These are phyloP conservation scores for Mycocentrospora acerina DNA, from an alignment of 2,329 filamentous ascomycete species.

Conservation along the genomic window DNA sequence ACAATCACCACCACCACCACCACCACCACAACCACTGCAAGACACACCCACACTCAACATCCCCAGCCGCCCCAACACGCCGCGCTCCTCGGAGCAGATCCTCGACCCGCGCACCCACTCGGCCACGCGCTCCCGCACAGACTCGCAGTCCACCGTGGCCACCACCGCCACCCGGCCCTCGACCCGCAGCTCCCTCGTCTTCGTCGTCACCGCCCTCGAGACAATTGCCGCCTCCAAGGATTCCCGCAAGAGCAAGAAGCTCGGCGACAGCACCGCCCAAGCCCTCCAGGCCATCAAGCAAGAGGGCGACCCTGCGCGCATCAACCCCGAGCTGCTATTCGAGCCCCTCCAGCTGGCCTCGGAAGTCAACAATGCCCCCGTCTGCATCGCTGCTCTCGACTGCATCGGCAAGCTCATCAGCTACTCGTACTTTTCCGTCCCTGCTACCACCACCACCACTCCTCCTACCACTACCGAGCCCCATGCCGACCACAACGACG, in stretches of 20 bases:
- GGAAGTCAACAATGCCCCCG: slow-evolving; percentile 77
- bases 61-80: slow-evolving; percentile 29
- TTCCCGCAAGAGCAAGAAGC: slow-evolving; percentile 79
- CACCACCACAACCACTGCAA: not conserved
- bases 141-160: slow-evolving; percentile 58
- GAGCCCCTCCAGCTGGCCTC: slow-evolving; percentile 87
- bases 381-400: slow-evolving; percentile 89
- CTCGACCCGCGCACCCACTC: slow-evolving; percentile 35
- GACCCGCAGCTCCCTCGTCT: slow-evolving; percentile 90
- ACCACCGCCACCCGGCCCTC: slow-evolving; percentile 57
- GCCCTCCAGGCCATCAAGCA: slow-evolving; percentile 83
- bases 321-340: slow-evolving; percentile 90
- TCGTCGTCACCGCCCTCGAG: slow-evolving; percentile 91
- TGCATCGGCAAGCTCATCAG: slow-evolving; percentile 99
- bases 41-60: slow-evolving; percentile 26
- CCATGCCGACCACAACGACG: slow-evolving; percentile 35
- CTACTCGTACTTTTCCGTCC: slow-evolving; percentile 93
- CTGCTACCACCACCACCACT: too few relatives aligned
- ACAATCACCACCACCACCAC: not conserved
- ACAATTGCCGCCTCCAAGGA: slow-evolving; percentile 90
- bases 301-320: slow-evolving; percentile 73
- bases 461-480: too few relatives aligned
- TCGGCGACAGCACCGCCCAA: slow-evolving; percentile 77
- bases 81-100: slow-evolving; percentile 36
- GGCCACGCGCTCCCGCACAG: slow-evolving; percentile 53